These are phyloP conservation scores for Phytophthora sansomeana DNA, from an alignment of 352 stramenopile genomes.

Conservation along the genomic window DNA sequence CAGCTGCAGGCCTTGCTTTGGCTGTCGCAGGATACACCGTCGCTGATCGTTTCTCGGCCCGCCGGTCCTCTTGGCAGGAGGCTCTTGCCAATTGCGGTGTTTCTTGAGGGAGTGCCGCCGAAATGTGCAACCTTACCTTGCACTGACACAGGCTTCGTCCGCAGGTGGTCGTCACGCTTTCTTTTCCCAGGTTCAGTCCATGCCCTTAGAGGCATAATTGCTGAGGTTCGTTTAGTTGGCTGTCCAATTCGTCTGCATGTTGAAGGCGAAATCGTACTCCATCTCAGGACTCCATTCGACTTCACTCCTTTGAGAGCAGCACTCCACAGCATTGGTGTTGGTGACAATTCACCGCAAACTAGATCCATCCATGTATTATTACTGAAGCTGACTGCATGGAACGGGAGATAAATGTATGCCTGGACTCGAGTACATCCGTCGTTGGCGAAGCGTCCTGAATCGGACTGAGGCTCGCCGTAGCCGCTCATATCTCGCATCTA, in stretches of 20 bases:
- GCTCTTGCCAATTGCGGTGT: no score
- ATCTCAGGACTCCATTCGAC: no score
- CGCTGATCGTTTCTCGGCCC: slow-evolving; percentile 1
- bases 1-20: slow-evolving; percentile 19
- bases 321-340: neutral
- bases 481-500: slow-evolving; percentile 25
- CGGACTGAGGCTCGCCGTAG: neutral
- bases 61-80: no score
- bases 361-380: slow-evolving; percentile 37
- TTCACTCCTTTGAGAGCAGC: neutral
- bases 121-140: neutral
- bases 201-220: no score
- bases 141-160: neutral
- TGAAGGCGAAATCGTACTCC: no score
- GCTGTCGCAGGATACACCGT: slow-evolving; percentile 32
- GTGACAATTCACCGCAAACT: slow-evolving; percentile 8
- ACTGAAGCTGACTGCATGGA: slow-evolving; percentile 12
- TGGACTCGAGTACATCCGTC: slow-evolving; percentile 21
- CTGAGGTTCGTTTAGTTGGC: no score
- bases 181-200: neutral
- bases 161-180: neutral
- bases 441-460: slow-evolving; percentile 12
- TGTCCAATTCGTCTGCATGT: neutral
- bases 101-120: neutral
- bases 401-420: slow-evolving; percentile 15